phyloP scores from a whole-genome alignment of 371 early-diverging fungal genomes.

The Syncephalastrum sp. region DNA sequence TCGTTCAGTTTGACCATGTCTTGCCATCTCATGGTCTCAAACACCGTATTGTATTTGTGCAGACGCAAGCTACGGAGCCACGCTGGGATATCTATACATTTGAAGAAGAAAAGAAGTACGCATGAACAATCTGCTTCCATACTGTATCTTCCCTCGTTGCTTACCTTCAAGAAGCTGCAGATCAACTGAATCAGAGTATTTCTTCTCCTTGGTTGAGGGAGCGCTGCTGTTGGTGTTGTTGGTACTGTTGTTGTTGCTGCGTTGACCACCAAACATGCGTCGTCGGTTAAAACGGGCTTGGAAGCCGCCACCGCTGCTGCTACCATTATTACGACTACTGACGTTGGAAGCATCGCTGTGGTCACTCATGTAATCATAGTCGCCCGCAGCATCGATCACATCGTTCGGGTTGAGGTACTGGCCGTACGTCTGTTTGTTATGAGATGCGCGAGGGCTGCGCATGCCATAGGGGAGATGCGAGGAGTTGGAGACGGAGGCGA shows the following conservation, averaged over 20 bases:
- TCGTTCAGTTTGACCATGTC: slow-evolving; percentile 84
- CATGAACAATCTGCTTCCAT: background rate
- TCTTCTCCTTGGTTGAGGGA: slow-evolving; percentile 63
- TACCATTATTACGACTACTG: slow-evolving; percentile 27
- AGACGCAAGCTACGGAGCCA: slow-evolving; percentile 88
- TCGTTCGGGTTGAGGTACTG: slow-evolving; percentile 43
- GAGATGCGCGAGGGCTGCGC: background rate
- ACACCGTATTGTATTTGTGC: slow-evolving; percentile 87
- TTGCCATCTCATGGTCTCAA: slow-evolving; percentile 84
- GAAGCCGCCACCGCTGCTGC: background rate
- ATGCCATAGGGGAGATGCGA: slow-evolving; percentile 3
- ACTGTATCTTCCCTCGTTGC: background rate
- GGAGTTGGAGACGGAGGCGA: background rate
- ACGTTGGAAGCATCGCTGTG: slow-evolving; percentile 58
- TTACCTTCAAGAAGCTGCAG: slow-evolving; percentile 72
- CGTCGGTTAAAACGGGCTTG: background rate
- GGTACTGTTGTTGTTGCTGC: slow-evolving; percentile 1
- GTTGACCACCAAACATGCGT: background rate
- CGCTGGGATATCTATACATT: slow-evolving; percentile 82
- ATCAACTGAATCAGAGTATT: slow-evolving; percentile 70
- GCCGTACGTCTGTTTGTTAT: slow-evolving; percentile 17
- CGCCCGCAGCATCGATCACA: slow-evolving; percentile 18
- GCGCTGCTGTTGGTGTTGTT: slow-evolving; percentile 14
- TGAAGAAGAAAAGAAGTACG: background rate
- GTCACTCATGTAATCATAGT: slow-evolving; percentile 57